Conservation (phyloP, 2,329 filamentous ascomycete species). For the Colletotrichum aenigma region DNA sequence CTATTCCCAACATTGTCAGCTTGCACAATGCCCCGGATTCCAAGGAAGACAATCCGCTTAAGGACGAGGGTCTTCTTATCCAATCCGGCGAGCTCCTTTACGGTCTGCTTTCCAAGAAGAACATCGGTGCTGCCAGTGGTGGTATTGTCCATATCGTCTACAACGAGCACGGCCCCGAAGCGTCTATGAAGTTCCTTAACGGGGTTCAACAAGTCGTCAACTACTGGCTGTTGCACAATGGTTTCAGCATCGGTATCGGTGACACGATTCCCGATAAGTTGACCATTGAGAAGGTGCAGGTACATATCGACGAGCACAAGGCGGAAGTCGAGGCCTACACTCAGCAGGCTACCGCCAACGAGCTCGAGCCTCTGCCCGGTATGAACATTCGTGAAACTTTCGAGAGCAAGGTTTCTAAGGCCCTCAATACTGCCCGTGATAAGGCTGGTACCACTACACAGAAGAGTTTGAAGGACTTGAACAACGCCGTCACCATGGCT, state of each 20-base stretch:
- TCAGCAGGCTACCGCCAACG: slow-evolving; percentile 78
- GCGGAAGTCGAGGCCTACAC: slow-evolving; percentile 78
- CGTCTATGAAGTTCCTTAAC: slow-evolving; percentile 94
- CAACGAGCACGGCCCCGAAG: slow-evolving; percentile 88
- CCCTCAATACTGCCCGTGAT: slow-evolving; percentile 94
- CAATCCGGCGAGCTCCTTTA: slow-evolving; percentile 89
- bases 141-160: slow-evolving; percentile 96
- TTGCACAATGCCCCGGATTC: slow-evolving; percentile 69
- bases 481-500: slow-evolving; percentile 97
- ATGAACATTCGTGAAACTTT: slow-evolving; percentile 99
- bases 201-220: slow-evolving; percentile 93
- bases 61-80: slow-evolving; percentile 81
- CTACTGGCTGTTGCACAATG: slow-evolving; percentile 96
- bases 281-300: slow-evolving; percentile 85
- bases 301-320: slow-evolving; percentile 83
- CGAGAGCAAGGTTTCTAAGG: slow-evolving; percentile 94
- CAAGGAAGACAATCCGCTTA: slow-evolving; percentile 64
- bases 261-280: slow-evolving; percentile 91
- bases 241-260: slow-evolving; percentile 97
- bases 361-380: slow-evolving; percentile 90
- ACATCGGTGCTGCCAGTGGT: slow-evolving; percentile 85
- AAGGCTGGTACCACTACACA: slow-evolving; percentile 92
- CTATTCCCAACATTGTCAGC: slow-evolving; percentile 87
- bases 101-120: slow-evolving; percentile 91
- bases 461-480: slow-evolving; percentile 90